Conservation (phyloP, 2,329 filamentous ascomycete species). For the Aureobasidium uvarum region DNA sequence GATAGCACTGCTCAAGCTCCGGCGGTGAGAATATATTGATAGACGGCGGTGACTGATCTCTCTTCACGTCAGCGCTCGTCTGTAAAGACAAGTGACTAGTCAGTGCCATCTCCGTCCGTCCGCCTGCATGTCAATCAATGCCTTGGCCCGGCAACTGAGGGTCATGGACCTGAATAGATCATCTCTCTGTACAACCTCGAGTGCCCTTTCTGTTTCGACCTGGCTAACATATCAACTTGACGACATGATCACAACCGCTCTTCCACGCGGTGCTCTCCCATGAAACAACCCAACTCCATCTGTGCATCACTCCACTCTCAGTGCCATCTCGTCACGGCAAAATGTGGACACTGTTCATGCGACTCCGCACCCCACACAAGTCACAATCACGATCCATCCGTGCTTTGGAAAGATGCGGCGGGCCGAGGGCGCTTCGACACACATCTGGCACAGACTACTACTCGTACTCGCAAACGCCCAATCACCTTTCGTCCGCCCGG, state of each 20-base stretch:
- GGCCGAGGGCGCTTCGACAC: constrained; percentile 20
- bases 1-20: constrained; percentile 6
- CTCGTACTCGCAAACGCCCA: constrained; percentile 12
- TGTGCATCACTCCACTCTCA: constrained; percentile 13
- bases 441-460: constrained; percentile 17
- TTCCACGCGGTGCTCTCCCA: not conserved
- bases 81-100: constrained; percentile 21
- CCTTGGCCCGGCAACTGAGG: constrained; percentile 13
- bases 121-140: constrained; percentile 18
- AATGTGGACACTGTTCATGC: constrained; percentile 9
- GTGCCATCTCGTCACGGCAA: not conserved
- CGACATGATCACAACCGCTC: not conserved
- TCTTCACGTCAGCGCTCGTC: constrained; percentile 15
- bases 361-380: constrained; percentile 20
- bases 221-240: not conserved
- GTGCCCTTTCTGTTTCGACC: not conserved
- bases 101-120: constrained; percentile 6
- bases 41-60: not conserved
- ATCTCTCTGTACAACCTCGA: constrained; percentile 8
- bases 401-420: constrained; percentile 15
- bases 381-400: constrained; percentile 21
- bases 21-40: constrained; percentile 21
- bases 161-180: not conserved
- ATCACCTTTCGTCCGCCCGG: not conserved
- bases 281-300: not conserved